phyloP scores from a whole-genome alignment of 1,139 yeast genomes.

The Nakaseomyces sp. region DNA sequence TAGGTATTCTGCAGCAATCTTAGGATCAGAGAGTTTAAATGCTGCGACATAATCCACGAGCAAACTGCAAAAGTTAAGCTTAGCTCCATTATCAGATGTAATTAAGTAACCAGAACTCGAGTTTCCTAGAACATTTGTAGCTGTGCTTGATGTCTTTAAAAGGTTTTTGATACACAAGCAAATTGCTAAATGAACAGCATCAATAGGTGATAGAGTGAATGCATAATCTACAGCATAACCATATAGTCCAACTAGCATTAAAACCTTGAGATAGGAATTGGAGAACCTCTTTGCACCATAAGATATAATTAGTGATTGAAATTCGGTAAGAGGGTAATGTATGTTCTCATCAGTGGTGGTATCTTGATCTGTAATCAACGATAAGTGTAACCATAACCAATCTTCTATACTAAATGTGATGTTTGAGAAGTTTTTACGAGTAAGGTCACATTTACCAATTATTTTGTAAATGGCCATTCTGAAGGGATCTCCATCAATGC shows the following conservation, averaged over 20 bases:
- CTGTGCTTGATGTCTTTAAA: slow-evolving; percentile 39
- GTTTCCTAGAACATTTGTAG: slow-evolving; percentile 4
- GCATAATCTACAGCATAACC: slow-evolving; percentile 74
- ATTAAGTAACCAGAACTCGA: slow-evolving; percentile 28
- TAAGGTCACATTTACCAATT: slow-evolving; percentile 75
- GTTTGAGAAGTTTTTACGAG: slow-evolving; percentile 63
- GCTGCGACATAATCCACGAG: slow-evolving; percentile 67
- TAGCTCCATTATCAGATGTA: slow-evolving; percentile 33
- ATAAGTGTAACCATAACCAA: slow-evolving; percentile 93
- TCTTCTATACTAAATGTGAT: slow-evolving; percentile 82
- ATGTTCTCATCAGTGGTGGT: slow-evolving; percentile 67
- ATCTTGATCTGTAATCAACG: slow-evolving; percentile 55
- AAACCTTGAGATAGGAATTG: slow-evolving; percentile 64
- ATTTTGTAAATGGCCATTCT: slow-evolving; percentile 85
- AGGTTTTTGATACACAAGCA: slow-evolving; percentile 71
- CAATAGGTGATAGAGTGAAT: slow-evolving; percentile 62
- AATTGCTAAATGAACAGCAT: slow-evolving; percentile 87
- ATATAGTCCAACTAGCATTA: slow-evolving; percentile 69
- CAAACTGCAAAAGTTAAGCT: slow-evolving; percentile 49
- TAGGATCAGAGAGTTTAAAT: slow-evolving; percentile 79
- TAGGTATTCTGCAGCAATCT: slow-evolving; percentile 82
- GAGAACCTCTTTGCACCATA: slow-evolving; percentile 71
- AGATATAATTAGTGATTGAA: slow-evolving; percentile 62
- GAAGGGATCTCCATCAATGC: slow-evolving; percentile 73
- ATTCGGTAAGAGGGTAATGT: slow-evolving; percentile 59